These are phyloP conservation scores for Neocatenulostroma microsporum DNA, from an alignment of 2,329 filamentous ascomycete genomes.

Conservation along the genomic window DNA sequence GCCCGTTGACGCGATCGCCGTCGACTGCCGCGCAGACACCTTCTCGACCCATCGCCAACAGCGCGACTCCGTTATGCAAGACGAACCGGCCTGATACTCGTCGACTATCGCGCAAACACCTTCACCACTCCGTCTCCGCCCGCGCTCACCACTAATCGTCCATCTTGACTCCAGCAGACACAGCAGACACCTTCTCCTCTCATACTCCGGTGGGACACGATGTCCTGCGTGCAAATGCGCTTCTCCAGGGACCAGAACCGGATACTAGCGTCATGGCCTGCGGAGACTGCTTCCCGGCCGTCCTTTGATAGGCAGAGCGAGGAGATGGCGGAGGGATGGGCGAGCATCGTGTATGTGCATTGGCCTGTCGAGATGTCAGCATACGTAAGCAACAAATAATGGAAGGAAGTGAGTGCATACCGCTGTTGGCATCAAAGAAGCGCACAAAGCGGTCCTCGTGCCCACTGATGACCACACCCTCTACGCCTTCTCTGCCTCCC, in stretches of 20 bases:
- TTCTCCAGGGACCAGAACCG: constrained; percentile 98
- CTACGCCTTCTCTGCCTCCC: constrained; percentile 64
- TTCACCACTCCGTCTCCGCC: constrained; percentile 95
- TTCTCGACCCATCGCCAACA: too few species aligned
- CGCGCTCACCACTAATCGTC: constrained; percentile 86
- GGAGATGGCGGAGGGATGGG: constrained; percentile 88
- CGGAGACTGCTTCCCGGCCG: constrained; percentile 87
- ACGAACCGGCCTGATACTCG: too few species aligned
- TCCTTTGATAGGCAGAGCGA: constrained; percentile 87
- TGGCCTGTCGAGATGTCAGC: constrained; percentile 67
- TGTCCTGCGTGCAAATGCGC: constrained; percentile 87
- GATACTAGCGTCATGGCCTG: constrained; percentile 88
- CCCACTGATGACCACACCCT: constrained; percentile 90
- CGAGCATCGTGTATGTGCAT: constrained; percentile 98
- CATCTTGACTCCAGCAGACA: constrained; percentile 93
- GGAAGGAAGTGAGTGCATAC: constrained; percentile 54
- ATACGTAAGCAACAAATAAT: constrained; percentile 5
- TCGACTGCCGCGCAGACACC: too few species aligned
- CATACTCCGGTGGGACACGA: constrained; percentile 89
- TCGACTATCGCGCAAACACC: constrained; percentile 59
- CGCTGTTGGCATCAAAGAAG: constrained; percentile 98
- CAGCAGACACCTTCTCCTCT: constrained; percentile 90
- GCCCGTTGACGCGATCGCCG: too few species aligned
- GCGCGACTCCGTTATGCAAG: too few species aligned
- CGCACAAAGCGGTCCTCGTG: constrained; percentile 94